phyloP scores from a whole-genome alignment of 108 stramenopile species.

The Cyclotella atomus region DNA sequence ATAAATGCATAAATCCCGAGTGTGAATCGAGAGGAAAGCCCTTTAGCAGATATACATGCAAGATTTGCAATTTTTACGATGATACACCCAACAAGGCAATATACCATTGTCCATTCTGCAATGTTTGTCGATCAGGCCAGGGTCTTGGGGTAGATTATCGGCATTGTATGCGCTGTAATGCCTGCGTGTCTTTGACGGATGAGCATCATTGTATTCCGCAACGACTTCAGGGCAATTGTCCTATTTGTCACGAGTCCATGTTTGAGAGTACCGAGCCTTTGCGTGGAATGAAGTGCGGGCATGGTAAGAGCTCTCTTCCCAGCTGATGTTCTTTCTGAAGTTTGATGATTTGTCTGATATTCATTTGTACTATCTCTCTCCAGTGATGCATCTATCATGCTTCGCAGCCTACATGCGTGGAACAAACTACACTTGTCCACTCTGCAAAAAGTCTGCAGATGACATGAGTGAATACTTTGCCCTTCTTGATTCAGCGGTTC shows the following conservation, averaged over 20 bases:
- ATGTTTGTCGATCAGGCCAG: conserved; percentile 90
- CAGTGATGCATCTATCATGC: conserved; percentile 91
- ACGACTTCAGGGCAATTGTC: conserved; percentile 90
- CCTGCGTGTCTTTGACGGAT: conserved; percentile 88
- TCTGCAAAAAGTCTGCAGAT: conserved; percentile 86
- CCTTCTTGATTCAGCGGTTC: conserved; percentile 79
- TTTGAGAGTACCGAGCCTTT: conserved; percentile 91
- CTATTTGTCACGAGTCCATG: conserved; percentile 90
- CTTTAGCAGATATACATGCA: conserved; percentile 86
- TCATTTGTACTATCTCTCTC: neutral
- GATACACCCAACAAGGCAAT: conserved; percentile 67
- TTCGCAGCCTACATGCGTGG: conserved; percentile 76
- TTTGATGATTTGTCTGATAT: no score
- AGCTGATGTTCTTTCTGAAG: no score
- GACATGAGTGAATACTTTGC: conserved; percentile 90
- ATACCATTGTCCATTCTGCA: conserved; percentile 97
- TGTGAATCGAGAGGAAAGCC: conserved; percentile 72
- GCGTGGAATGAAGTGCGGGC: conserved; percentile 89
- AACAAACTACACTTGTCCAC: conserved; percentile 76
- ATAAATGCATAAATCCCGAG: conserved; percentile 73
- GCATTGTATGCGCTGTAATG: conserved; percentile 98
- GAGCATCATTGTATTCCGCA: conserved; percentile 93
- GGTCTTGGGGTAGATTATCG: conserved; percentile 95
- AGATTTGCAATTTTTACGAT: conserved; percentile 92
- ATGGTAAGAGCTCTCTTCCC: conserved; percentile 37